Conservation (phyloP, 805 yeast species). For the Limtongozyma cylindracea region DNA sequence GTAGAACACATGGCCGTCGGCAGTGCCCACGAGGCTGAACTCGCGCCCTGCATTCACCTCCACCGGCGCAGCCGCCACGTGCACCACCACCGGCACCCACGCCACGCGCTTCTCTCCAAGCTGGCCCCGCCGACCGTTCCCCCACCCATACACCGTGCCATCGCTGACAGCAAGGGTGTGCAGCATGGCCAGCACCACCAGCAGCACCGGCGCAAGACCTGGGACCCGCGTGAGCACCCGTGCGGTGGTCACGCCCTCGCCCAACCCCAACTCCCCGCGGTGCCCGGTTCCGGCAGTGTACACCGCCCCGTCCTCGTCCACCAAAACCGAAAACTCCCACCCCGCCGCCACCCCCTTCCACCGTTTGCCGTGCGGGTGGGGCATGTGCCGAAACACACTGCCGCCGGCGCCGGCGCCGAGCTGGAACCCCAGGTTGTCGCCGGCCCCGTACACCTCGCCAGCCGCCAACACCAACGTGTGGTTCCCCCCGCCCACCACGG, state of each 20-base stretch:
- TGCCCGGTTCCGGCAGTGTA: slow-evolving; percentile 36
- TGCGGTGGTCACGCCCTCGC: slow-evolving; percentile 2
- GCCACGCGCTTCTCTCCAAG: too few relatives aligned
- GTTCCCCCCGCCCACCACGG: slow-evolving; percentile 59
- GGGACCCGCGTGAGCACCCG: slow-evolving; percentile 1
- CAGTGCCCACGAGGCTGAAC: too few relatives aligned
- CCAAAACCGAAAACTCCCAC: slow-evolving; percentile 49
- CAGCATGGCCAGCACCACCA: slow-evolving; percentile 14
- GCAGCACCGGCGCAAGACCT: slow-evolving; percentile 1
- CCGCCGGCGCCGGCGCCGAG: slow-evolving; percentile 8
- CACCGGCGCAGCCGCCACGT: too few relatives aligned
- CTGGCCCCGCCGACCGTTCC: slow-evolving; percentile 40
- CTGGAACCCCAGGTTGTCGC: slow-evolving; percentile 33
- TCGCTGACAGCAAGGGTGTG: slow-evolving; percentile 13
- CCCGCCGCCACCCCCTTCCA: slow-evolving; percentile 41
- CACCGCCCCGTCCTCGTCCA: slow-evolving; percentile 13
- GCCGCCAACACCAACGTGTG: slow-evolving; percentile 40
- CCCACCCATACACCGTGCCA: slow-evolving; percentile 39
- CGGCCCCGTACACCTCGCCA: slow-evolving; percentile 31
- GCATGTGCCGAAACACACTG: too few relatives aligned
- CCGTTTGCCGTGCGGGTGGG: too few relatives aligned
- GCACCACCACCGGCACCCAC: too few relatives aligned
- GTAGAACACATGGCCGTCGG: too few relatives aligned
- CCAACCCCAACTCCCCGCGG: slow-evolving; percentile 52
- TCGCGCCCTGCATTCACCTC: too few relatives aligned